phyloP scores from a whole-genome alignment of 1,284 basidiomycete species.

The Ceraceosorus bombacis region DNA sequence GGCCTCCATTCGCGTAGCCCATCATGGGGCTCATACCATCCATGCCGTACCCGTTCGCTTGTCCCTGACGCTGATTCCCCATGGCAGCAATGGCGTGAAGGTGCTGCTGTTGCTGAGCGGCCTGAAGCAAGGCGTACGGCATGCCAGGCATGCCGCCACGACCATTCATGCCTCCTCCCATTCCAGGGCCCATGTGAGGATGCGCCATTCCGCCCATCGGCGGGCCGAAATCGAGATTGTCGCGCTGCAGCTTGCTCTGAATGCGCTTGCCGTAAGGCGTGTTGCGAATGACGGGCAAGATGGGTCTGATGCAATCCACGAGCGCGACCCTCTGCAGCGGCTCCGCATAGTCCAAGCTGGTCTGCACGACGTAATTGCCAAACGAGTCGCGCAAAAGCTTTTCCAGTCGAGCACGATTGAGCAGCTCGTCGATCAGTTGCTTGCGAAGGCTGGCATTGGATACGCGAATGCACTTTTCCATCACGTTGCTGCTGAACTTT shows the following conservation, averaged over 20 bases:
- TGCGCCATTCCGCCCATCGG: constrained; percentile 8
- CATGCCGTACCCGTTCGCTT: no score
- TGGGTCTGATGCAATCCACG: constrained; percentile 47
- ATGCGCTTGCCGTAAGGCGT: constrained; percentile 48
- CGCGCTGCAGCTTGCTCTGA: constrained; percentile 47
- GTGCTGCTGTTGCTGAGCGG: constrained; percentile 32
- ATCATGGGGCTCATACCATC: no score
- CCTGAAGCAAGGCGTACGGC: constrained; percentile 34
- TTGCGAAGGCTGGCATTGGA: constrained; percentile 90
- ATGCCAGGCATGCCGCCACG: constrained; percentile 14
- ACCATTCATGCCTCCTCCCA: constrained; percentile 2
- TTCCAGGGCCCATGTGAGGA: not conserved
- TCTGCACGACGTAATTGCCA: constrained; percentile 48
- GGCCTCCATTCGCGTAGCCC: no score
- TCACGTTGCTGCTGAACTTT: constrained; percentile 94
- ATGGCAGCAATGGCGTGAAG: constrained; percentile 31
- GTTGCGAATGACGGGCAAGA: constrained; percentile 46
- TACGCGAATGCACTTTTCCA: constrained; percentile 96
- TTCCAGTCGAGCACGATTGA: constrained; percentile 88
- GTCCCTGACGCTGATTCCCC: not conserved
- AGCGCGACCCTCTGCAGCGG: constrained; percentile 42
- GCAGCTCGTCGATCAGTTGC: constrained; percentile 86
- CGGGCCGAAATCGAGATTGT: constrained; percentile 32
- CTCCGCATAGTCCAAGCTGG: constrained; percentile 46
- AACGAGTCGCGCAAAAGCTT: constrained; percentile 73